Evolutionary conservation across 495 filamentous ascomycete genomes (phyloP), one percentile per base, ranked within the genome.

Genomic region (Rusavskia elegans): DNA sequence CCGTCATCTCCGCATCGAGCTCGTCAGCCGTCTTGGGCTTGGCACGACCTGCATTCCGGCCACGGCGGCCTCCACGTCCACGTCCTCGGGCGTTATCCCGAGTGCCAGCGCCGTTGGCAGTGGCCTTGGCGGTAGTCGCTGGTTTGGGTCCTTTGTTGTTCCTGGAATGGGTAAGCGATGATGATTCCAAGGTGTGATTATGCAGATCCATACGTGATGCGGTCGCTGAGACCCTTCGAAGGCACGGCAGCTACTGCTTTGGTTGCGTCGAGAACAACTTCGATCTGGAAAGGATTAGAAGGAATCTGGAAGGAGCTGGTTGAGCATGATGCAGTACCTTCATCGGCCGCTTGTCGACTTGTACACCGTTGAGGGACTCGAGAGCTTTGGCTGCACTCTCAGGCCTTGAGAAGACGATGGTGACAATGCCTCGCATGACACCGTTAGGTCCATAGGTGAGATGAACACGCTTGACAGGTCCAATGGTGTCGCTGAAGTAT

Each of bases 391-490:
- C 77, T 49, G 88, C 93, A 45, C 81, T 84, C 55, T 83, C 84
- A 16, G 80, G 65, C 55, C 85, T 84, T 61, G 64, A 68, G 71
- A 97, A 98, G 54, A 80, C 71, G 57, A 89, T 80, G 8, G 81
- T 84, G 46, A 88, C 87, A 57, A 89, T 82, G 50, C 92, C 92
- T 65, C 88, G 86, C 76, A 89, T 96, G 30, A 75, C 76, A 48
- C 92, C 89, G 62, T 87, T 87, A 41, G 89, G 85, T 61, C 89
- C 90, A 67, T 97, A 97, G 32, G 85, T 87, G 60, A 98, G 75
- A 62, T 85, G 79, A 46, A 85, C 85, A 67, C 76, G 79, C 76
- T 88, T 95, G 67, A 96, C 83, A 48, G 85, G 82, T 42, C 90
- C 93, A 70, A 93, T 77, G 61, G 85, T 82, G 65, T 86, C 84